Evolutionary conservation across 352 stramenopile species (phyloP), one percentile per base, ranked within the genome.

Genomic region (Globisporangium orthogonon): DNA sequence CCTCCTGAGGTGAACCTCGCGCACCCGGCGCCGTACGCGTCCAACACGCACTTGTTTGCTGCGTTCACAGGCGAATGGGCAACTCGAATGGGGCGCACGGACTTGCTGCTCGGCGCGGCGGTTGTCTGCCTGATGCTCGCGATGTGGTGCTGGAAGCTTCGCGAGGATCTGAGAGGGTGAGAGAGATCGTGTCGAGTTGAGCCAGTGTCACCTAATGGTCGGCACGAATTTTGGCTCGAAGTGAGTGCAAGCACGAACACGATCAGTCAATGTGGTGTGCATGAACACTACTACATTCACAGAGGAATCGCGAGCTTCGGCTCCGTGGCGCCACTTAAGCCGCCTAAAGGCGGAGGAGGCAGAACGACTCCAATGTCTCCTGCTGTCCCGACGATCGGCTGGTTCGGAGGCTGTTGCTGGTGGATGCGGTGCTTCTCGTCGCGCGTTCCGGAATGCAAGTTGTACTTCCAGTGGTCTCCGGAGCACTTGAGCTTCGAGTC

Each of bases 401-500:
- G n/a, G n/a, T n/a, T n/a, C n/a, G n/a, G n/a, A 10, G 52, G 17
- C 37, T 37, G 15, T 1, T 47, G 44, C n/a, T 49, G 44, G 44
- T 52, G 56, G 61, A 70, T 69, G 52, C 63, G 73, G 17, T 61
- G 50, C 49, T 78, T 78, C 52, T 86, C 73, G 41, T 74, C 62
- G 17, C 60, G 52, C 44, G 58, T 55, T 17, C 58, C 58, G 33
- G n/a, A 40, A 43, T 31, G 51, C 37, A 11, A 18, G n/a, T 71
- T 64, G 33, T 74, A 76, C 35, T 66, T 65, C 70, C 70, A 79
- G 49, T 73, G 68, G 14, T 71, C 64, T 28, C 62, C 63, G 29
- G 73, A 62, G 29, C 59, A 82, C 57, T 86, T 87, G 47, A 91
- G 59, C 28, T 76, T 76, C 55, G 80, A 87, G 48, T 87, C 76